Conservation (phyloP, 805 yeast species). For the Saturnispora dispora region DNA sequence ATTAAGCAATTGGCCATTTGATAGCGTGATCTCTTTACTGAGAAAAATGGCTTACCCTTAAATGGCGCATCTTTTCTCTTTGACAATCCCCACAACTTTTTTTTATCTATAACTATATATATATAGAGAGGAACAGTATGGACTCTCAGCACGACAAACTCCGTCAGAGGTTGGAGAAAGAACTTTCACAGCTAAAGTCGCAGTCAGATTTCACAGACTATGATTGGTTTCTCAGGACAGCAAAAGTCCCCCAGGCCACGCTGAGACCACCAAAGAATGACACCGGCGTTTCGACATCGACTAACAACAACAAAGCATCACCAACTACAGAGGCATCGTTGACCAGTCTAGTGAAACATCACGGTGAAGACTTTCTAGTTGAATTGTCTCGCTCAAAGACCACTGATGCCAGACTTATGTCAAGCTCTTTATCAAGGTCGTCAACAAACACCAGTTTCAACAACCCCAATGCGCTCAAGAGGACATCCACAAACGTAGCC, state of each 20-base stretch:
- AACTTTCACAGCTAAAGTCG: conserved; percentile 15
- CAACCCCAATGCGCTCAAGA: conserved; percentile 12
- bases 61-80: not conserved
- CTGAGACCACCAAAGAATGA: not conserved
- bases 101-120: not conserved
- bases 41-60: not conserved
- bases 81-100: not conserved
- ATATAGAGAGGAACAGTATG: not conserved
- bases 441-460: conserved; percentile 6
- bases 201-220: conserved; percentile 21
- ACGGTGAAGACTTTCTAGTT: conserved; percentile 9
- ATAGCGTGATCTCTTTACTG: not conserved
- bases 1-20: not conserved
- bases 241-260: conserved; percentile 5
- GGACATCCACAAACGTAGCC: conserved; percentile 25
- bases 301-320: conserved; percentile 1
- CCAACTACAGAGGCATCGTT: conserved; percentile 2
- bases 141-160: conserved; percentile 23
- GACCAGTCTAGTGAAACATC: conserved; percentile 7
- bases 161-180: conserved; percentile 24
- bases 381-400: conserved; percentile 21
- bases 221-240: conserved; percentile 25
- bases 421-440: conserved; percentile 7
- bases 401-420: conserved; percentile 16
- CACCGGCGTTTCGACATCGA: not conserved